phyloP scores from a whole-genome alignment of 495 filamentous ascomycete genomes.

The Penicillium chermesinum region DNA sequence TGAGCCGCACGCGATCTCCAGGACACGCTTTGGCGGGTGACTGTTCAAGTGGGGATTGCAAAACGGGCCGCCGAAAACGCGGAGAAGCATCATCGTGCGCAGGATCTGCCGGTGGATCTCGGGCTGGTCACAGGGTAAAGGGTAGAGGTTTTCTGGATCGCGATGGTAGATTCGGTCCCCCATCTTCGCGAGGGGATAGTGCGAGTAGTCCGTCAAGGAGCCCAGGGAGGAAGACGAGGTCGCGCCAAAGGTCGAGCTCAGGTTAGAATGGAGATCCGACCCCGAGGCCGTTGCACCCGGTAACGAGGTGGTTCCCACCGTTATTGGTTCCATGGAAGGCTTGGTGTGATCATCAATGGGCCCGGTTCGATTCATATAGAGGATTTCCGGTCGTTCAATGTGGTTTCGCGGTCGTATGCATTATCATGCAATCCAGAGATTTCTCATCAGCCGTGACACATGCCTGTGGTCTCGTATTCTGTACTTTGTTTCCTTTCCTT shows the following conservation, averaged over 20 bases:
- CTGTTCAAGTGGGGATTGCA: constrained; percentile 62
- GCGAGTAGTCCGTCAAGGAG: constrained; percentile 41
- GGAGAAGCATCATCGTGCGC: constrained; percentile 72
- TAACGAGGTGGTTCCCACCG: constrained; percentile 26
- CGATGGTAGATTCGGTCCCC: constrained; percentile 78
- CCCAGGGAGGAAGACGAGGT: constrained; percentile 36
- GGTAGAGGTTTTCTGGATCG: constrained; percentile 69
- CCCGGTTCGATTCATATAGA: constrained; percentile 2
- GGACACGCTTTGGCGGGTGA: constrained; percentile 66
- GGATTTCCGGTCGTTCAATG: constrained; percentile 10
- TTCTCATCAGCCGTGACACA: constrained; percentile 23
- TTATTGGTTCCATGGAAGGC: constrained; percentile 25
- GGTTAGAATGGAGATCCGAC: constrained; percentile 37
- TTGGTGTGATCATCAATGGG: constrained; percentile 17
- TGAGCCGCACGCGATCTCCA: constrained; percentile 86
- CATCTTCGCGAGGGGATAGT: constrained; percentile 62
- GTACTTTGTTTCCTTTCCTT: neutral
- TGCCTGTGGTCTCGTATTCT: constrained; percentile 2
- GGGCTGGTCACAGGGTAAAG: constrained; percentile 79
- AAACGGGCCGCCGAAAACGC: constrained; percentile 74
- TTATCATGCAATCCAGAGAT: constrained; percentile 22
- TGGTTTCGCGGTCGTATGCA: constrained; percentile 26
- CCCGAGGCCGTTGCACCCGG: constrained; percentile 27
- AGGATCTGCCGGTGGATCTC: constrained; percentile 86
- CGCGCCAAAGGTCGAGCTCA: constrained; percentile 34